Percentiles rank a stretch among this genome's conserved stretches.
Evolutionary conservation across 2,329 filamentous ascomycete species (phyloP).

Genomic region (Bipolaris gigantea): DNA sequence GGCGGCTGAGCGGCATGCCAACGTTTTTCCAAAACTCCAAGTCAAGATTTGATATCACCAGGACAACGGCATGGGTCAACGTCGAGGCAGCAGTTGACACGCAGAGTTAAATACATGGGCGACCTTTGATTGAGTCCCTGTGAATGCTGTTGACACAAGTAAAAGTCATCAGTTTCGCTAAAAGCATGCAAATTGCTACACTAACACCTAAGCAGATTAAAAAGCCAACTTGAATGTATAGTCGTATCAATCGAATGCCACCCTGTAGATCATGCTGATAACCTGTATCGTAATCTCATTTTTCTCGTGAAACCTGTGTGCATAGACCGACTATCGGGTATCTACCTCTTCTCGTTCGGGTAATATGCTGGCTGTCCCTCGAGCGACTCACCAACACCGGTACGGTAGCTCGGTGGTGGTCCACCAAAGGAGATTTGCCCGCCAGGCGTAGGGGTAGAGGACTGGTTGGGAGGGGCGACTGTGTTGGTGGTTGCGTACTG

Average conservation of each 20-base stretch:
- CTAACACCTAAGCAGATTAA: background rate
- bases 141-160: too few relatives aligned
- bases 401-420: slow-evolving; percentile 39
- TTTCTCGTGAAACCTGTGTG: slow-evolving; percentile 20
- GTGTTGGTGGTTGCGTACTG: slow-evolving; percentile 34
- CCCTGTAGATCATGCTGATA: background rate
- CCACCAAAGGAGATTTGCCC: slow-evolving; percentile 42
- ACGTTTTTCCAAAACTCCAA: too few relatives aligned
- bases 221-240: background rate
- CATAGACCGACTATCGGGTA: background rate
- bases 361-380: slow-evolving; percentile 42
- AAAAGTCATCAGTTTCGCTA: too few relatives aligned
- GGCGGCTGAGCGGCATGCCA: too few relatives aligned
- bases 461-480: slow-evolving; percentile 31
- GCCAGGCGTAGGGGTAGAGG: slow-evolving; percentile 24
- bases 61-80: too few relatives aligned
- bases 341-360: slow-evolving; percentile 38
- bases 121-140: too few relatives aligned
- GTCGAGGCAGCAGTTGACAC: too few relatives aligned
- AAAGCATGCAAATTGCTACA: too few relatives aligned
- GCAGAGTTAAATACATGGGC: too few relatives aligned
- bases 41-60: too few relatives aligned
- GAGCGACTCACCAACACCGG: slow-evolving; percentile 43
- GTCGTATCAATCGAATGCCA: background rate
- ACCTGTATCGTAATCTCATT: slow-evolving; percentile 23